phyloP scores from a whole-genome alignment of 208 protist species.

The Sergeia podlipaevii region DNA sequence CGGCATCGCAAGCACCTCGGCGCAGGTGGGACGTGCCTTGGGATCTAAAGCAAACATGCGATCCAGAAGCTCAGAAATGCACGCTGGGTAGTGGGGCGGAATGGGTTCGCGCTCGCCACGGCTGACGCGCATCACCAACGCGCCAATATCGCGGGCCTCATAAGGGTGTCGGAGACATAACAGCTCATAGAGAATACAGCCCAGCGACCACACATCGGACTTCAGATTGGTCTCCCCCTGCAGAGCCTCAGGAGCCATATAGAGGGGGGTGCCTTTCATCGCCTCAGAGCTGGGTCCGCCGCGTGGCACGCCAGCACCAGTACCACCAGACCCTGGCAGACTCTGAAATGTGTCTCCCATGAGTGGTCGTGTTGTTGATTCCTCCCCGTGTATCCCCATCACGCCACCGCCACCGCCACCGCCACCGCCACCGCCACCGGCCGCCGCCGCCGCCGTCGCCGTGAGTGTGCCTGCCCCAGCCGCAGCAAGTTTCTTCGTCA shows the following conservation, averaged over 20 bases:
- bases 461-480: too few species aligned
- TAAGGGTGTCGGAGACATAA: conserved; percentile 82
- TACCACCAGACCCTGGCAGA: too few species aligned
- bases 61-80: conserved; percentile 52
- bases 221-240: conserved; percentile 30
- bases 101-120: conserved; percentile 58
- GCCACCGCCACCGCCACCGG: too few species aligned
- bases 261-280: conserved; percentile 93
- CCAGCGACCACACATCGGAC: conserved; percentile 91
- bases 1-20: conserved; percentile 55
- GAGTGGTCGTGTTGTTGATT: too few species aligned
- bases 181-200: conserved; percentile 91
- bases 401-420: too few species aligned
- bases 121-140: conserved; percentile 75
- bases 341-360: too few species aligned
- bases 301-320: too few species aligned
- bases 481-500: too few species aligned
- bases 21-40: conserved; percentile 48
- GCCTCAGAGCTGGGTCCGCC: conserved; percentile 36
- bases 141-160: conserved; percentile 66
- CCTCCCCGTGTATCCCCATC: too few species aligned
- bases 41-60: conserved; percentile 57
- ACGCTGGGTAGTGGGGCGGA: conserved; percentile 57
- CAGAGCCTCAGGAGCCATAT: conserved; percentile 93
- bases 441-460: too few species aligned